Base-by-base conservation (phyloP, 2,329 filamentous ascomycete genomes). In the Aspergillus sp. region DNA sequence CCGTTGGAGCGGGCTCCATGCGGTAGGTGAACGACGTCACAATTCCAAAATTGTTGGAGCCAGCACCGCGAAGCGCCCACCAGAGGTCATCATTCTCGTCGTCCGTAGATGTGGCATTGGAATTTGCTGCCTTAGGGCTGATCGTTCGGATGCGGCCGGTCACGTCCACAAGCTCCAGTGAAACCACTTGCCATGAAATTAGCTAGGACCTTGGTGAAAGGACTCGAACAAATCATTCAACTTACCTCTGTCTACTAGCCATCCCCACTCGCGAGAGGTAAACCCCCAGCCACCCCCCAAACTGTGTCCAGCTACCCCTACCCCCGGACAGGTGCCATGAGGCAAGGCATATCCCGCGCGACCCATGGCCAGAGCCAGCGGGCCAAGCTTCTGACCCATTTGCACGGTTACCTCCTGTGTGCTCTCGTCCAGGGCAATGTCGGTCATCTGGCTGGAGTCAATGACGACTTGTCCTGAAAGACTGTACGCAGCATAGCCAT, bases 401-500 rank as follows among this genome's bases (percentile, higher is more conserved):
- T 44, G 41, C 19, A 44, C 41, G 11, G 41, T 44, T 6, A 44
- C 41, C 17, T 44, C 41, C 19, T 44, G 41, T 7, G 41, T 13
- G 41, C 19, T 19, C 11, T 23, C 41, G 19, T 60, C 21, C 15
- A 60, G 30, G 15, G 23, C 49, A 5, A 56, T 60, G 7, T 11
- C 25, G 3, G 10, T 52, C 58, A 60, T 60, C 19, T 48, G 44
- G 15, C 58, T 57, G 4, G 58, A 41, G 13, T 60, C 53, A 11
- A 60, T 47, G 8, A 60, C 27, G 2, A 60, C 58, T 2, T 60
- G 52, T 2, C 58, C 58, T 1, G 53, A 52, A n/a, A 52, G 52
- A 11, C 58, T 17, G 36, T 60, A 60, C 27, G 58, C 58, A 23
- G 58, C 58, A 52, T 60, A 60, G 58, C 58, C 44, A 41, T 60